Percentiles rank a stretch among this genome's conserved stretches.
Conservation (phyloP, 176 grass and related monocot genomes). For the Eleusine indica region DNA sequence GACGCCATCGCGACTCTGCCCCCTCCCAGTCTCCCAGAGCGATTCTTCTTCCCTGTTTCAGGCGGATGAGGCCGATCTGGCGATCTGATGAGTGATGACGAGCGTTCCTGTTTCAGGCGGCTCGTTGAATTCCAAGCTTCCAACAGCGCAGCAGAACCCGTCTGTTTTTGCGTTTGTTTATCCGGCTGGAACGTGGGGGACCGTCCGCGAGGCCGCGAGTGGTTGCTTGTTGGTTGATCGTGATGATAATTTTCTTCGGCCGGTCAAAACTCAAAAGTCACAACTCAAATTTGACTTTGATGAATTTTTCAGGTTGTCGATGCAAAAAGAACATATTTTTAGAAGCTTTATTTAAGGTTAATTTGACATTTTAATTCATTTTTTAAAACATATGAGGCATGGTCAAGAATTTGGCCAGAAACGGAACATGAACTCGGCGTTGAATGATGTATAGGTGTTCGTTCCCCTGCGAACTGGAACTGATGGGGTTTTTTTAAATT, state of each 20-base stretch:
- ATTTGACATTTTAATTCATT: background rate
- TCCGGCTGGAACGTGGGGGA: background rate
- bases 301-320: background rate
- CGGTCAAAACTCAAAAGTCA: background rate
- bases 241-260: background rate
- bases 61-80: background rate
- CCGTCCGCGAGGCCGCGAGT: background rate
- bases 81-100: background rate
- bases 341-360: background rate
- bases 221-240: background rate
- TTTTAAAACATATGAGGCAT: too few species aligned
- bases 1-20: constrained; percentile 35
- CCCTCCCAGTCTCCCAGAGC: background rate
- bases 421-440: too few species aligned
- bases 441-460: too few species aligned
- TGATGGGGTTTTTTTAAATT: too few species aligned
- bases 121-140: background rate
- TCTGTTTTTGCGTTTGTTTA: background rate
- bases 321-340: background rate
- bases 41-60: background rate
- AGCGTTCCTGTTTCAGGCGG: background rate
- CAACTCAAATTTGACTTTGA: background rate
- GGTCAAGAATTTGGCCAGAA: too few species aligned
- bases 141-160: background rate
- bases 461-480: too few species aligned